Evolutionary conservation across 495 filamentous ascomycete genomes (phyloP).

Genomic region (Annulohypoxylon moriforme): DNA sequence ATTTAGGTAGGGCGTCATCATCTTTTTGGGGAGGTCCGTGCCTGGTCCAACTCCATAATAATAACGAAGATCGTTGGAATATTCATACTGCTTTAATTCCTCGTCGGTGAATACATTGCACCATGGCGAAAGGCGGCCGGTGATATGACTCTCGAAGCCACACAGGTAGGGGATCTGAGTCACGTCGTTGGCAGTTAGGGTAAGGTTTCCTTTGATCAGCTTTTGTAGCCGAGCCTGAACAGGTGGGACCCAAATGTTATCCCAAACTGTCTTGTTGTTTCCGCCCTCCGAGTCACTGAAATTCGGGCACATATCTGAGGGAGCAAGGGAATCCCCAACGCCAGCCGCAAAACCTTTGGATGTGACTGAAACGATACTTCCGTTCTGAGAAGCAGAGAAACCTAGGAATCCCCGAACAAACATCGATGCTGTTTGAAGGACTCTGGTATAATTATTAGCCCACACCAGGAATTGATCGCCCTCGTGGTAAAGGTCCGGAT

Average conservation of each 20-base stretch:
- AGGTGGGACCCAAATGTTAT: slow-evolving; percentile 63
- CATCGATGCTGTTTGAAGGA: slow-evolving; percentile 64
- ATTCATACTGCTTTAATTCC: slow-evolving; percentile 67
- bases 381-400: slow-evolving; percentile 56
- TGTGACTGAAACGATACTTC: slow-evolving; percentile 64
- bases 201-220: slow-evolving; percentile 61
- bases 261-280: slow-evolving; percentile 50
- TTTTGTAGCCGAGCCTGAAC: slow-evolving; percentile 61
- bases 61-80: slow-evolving; percentile 69
- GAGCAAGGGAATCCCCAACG: slow-evolving; percentile 64
- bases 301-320: slow-evolving; percentile 66
- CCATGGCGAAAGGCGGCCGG: slow-evolving; percentile 63
- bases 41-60: slow-evolving; percentile 68
- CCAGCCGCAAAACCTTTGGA: slow-evolving; percentile 52
- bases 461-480: slow-evolving; percentile 65
- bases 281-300: slow-evolving; percentile 60
- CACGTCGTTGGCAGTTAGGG: slow-evolving; percentile 61
- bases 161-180: slow-evolving; percentile 69
- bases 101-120: slow-evolving; percentile 64
- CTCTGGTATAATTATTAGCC: slow-evolving; percentile 67
- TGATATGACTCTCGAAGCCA: slow-evolving; percentile 70
- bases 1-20: slow-evolving; percentile 64
- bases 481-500: slow-evolving; percentile 66
- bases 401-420: slow-evolving; percentile 67
- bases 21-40: slow-evolving; percentile 56